Evolutionary conservation across 2,329 filamentous ascomycete species (phyloP), one percentile per base, ranked within the genome.

Genomic region (Beauveria sp.): DNA sequence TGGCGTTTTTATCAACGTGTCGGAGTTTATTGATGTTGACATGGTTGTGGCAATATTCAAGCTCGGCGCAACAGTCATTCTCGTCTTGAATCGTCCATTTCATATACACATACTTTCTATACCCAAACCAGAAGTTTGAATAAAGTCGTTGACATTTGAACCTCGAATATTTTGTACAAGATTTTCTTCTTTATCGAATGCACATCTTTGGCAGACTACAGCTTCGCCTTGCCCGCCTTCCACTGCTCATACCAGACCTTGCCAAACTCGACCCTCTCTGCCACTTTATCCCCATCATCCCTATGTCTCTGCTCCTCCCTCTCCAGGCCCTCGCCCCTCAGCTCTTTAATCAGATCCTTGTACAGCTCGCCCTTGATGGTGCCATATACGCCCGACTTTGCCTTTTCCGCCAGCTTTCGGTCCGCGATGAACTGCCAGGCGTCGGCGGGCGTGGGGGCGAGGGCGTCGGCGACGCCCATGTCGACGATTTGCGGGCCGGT

Each of bases 301-400:
- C 77, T 76, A 67, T 80, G 81, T 57, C 79, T 74, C 67, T 76
- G 76, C 69, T 85, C 80, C 64, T 80, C 78, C 40, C 69, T 71
- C 34, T 79, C 83, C 66, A 80, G 76, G 31, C 75, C 75, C 61
- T 82, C 77, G 3, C 76, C 76, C 62, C 81, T 81, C 66, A 92
- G 71, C 67, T 85, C 77, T 18, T 73, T 80, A 40, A 91, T 71
- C 7, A 84, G 82, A 70, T 89, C 85, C 24, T 84, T 79, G 73
- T 88, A 91, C 84, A 93, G 88, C 75, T 93, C 90, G 64, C 80
- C 77, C 79, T 92, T 93, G 71, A 95, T 75, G 60, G 80, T 70
- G 3, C 88, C 87, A 71, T 91, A 93, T 28, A 89, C 83, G 12
- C 85, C 85, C 40, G 81, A 83, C 66, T 82, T 80, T 0, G 81